Evolutionary conservation across 1,284 basidiomycete genomes (phyloP), one percentile per base, ranked within the genome.

Genomic region (Microbotryum silenes-acaulis): DNA sequence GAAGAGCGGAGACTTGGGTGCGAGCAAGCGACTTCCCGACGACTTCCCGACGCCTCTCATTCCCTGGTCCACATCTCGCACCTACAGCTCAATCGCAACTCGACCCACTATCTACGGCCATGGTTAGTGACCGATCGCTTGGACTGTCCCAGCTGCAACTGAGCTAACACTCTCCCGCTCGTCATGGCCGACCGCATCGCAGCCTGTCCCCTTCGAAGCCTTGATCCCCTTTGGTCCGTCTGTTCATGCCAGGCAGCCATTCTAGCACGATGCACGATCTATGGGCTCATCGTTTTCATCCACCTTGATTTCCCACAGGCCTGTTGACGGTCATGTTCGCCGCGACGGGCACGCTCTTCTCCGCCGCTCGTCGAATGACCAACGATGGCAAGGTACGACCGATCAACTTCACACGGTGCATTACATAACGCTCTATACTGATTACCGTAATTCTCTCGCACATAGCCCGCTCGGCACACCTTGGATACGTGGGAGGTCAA

Each of bases 201-300:
- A 65, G 91, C 91, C 91, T 61, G 85, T 93, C 72, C 91, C 91
- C 68, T 94, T 88, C 86, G 91, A 94, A 80, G 90, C 91, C 53
- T 81, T 93, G 70, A 88, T 96, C 79, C 91, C 91, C 51, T 91
- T 91, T 73, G 91, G 91, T 91, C 75, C 60, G 73, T 68, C 61
- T 37, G 54, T 57, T 53, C 27, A 42, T 54, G 33, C 61, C 20
- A 18, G 21, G 37, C 45, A 33, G 58, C n/a, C 37, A 47, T 48
- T 21, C 51, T 54, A 47, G 47, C n/a, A 4, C 25, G 25, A 25
- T 25, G 25, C 25, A 25, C 4, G 25, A 25, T 25, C 5, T 27
- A 47, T 51, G 54, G 47, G 51, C 48, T 48, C 9, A 25, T 12
- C 18, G n/a, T 46, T 63, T 55, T 44, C 37, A 21, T 4, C 9